Base-by-base conservation (phyloP, 2,329 filamentous ascomycete genomes). In the Daldinia sp. region DNA sequence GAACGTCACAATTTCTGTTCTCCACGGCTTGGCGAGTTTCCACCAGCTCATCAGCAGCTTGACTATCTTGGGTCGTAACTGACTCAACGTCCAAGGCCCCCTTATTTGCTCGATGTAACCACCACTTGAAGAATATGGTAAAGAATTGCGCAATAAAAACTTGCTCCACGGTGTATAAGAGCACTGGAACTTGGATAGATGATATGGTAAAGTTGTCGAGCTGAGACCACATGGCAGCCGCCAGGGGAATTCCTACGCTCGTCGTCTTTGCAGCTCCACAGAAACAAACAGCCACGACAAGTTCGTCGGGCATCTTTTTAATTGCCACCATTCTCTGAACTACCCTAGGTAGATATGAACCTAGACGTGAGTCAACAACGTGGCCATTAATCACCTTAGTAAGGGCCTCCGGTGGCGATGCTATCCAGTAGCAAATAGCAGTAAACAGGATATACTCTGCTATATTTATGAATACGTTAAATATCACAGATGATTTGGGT, bases 241-340 rank as follows among this genome's bases (percentile, higher is more conserved):
- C 82, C 25, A 92, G 73, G 0, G 90, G 90, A 6, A 92, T 89
- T 0, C 89, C 89, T 59, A 92, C 80, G 2, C 86, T 87, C 1
- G 89, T 88, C 2, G 89, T 91, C 76, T 93, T 93, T 11, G 89
- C 89, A 0, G 90, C 88, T 23, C 87, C 88, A 70, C 89, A 91
- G 75, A 92, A 92, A 68, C 89, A 91, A 11, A 91, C 85, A 0
- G 90, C 88, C 50, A 92, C 84, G 0, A 89, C 85, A 69, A 91
- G 86, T 60, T 85, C 82, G 34, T 83, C 83, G 0, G 82, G 77
- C 73, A 90, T 80, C 70, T 82, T 85, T 32, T 81, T 75, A 2
- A 83, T 74, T 1, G 82, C 82, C 1, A 86, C n/a, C 7, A 68
- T 71, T 41, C 73, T 74, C 58, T 73, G 70, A 43, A 77, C 4